phyloP scores from a whole-genome alignment of 441 rosid species.

The Brassica hybrid region DNA sequence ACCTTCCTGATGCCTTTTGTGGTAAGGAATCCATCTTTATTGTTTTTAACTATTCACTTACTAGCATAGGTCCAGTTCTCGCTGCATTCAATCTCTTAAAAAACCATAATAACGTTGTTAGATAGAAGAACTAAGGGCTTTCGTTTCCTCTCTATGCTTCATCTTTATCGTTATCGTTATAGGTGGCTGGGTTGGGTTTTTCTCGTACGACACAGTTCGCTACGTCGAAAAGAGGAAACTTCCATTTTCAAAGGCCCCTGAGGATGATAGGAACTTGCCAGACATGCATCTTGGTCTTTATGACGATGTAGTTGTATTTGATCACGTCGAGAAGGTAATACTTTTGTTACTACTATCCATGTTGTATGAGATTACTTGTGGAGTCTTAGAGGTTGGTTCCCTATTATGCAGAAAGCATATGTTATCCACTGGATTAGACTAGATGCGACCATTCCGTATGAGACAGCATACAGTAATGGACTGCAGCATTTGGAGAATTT shows the following conservation, averaged over 20 bases:
- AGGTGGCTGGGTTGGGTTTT: slow-evolving; percentile 99
- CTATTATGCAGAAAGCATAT: slow-evolving; percentile 59
- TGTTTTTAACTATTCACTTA: slow-evolving; percentile 14
- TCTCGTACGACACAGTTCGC: slow-evolving; percentile 88
- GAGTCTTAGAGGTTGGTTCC: background rate
- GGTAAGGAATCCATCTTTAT: slow-evolving; percentile 52
- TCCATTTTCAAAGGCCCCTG: slow-evolving; percentile 78
- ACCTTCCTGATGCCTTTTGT: slow-evolving; percentile 87
- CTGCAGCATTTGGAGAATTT: slow-evolving; percentile 56
- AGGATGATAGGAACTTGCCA: slow-evolving; percentile 84
- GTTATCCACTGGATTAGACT: slow-evolving; percentile 78
- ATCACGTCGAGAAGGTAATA: slow-evolving; percentile 87
- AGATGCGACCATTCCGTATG: slow-evolving; percentile 58
- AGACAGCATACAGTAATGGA: slow-evolving; percentile 70
- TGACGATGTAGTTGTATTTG: slow-evolving; percentile 79
- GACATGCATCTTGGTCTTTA: slow-evolving; percentile 92
- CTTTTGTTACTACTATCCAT: slow-evolving; percentile 14
- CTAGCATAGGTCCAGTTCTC: background rate
- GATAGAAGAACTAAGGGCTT: background rate
- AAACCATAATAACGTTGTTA: background rate
- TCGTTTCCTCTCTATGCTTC: slow-evolving; percentile 2
- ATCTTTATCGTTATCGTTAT: too few species aligned
- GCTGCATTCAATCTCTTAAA: slow-evolving; percentile 6
- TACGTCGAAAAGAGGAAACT: slow-evolving; percentile 79
- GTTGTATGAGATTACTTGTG: background rate